Conservation (phyloP, 2,329 filamentous ascomycete species). For the Pleomassaria siparia region DNA sequence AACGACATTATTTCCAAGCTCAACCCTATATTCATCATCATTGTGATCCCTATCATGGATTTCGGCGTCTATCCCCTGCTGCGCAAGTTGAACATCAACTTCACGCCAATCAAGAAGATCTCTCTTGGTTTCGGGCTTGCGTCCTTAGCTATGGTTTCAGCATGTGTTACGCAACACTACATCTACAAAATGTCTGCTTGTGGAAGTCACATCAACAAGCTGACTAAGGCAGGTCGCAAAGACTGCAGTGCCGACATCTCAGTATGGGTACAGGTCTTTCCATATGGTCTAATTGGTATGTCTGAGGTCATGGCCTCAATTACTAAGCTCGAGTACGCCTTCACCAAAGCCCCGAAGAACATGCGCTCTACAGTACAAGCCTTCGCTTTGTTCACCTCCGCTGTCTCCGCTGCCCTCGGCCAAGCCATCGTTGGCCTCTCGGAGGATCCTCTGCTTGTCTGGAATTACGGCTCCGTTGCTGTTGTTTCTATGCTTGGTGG, state of each 20-base stretch:
- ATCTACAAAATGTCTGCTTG: conserved; percentile 45
- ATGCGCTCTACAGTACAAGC: conserved; percentile 54
- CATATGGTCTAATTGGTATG: conserved; percentile 58
- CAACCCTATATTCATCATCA: conserved; percentile 73
- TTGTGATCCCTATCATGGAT: conserved; percentile 65
- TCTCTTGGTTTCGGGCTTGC: conserved; percentile 68
- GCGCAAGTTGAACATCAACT: conserved; percentile 63
- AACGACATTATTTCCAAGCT: conserved; percentile 79
- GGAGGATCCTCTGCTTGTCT: conserved; percentile 35
- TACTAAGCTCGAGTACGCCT: conserved; percentile 70
- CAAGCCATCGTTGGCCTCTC: conserved; percentile 35
- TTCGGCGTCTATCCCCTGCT: conserved; percentile 67
- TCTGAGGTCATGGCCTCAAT: conserved; percentile 67
- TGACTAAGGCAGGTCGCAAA: conserved; percentile 52
- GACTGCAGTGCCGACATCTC: conserved; percentile 52
- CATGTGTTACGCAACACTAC: conserved; percentile 57
- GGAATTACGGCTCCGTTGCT: conserved; percentile 31
- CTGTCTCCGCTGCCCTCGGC: conserved; percentile 33
- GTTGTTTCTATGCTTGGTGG: conserved; percentile 35
- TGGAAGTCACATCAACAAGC: conserved; percentile 47
- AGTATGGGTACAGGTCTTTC: conserved; percentile 57
- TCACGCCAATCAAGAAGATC: conserved; percentile 78
- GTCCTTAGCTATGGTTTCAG: conserved; percentile 61
- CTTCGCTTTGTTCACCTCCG: conserved; percentile 39
- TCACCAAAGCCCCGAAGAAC: conserved; percentile 62